These are phyloP conservation scores for Penicillium rolfsii DNA, from an alignment of 2,329 filamentous ascomycete species.

Conservation along the genomic window DNA sequence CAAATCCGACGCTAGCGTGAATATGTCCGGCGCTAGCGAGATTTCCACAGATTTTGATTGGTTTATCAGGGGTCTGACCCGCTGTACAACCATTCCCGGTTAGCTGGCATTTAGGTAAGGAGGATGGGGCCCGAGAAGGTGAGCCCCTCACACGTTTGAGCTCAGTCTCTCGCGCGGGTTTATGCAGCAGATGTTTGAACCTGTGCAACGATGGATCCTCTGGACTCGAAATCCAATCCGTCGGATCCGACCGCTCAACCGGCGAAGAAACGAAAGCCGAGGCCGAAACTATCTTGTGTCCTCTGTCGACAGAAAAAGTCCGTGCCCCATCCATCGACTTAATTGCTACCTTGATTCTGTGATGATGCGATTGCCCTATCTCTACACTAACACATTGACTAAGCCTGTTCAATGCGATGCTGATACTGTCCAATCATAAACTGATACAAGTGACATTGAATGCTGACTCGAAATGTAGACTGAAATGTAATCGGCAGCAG, in stretches of 20 bases:
- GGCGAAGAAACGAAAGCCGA: constrained; percentile 12
- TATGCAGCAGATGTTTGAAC: background rate
- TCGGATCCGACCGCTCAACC: background rate
- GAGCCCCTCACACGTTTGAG: background rate
- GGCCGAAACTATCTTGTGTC: constrained; percentile 20
- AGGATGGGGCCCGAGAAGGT: background rate
- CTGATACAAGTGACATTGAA: background rate
- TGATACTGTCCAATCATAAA: background rate
- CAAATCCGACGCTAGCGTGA: constrained; percentile 14
- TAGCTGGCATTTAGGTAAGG: background rate
- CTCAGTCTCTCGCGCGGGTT: constrained; percentile 6
- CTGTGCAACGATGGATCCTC: constrained; percentile 2
- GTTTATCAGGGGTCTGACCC: background rate
- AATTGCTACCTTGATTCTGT: background rate
- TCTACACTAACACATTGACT: background rate
- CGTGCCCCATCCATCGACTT: background rate
- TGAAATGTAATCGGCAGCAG: constrained; percentile 32
- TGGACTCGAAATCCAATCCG: background rate
- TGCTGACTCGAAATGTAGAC: constrained; percentile 18
- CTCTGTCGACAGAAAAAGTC: constrained; percentile 27
- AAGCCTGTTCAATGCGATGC: background rate
- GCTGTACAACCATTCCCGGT: background rate
- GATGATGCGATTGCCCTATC: background rate
- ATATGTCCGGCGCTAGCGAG: constrained; percentile 14
- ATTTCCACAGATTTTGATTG: background rate